phyloP scores from a whole-genome alignment of 805 yeast species.

The Candida silvicultrix region DNA sequence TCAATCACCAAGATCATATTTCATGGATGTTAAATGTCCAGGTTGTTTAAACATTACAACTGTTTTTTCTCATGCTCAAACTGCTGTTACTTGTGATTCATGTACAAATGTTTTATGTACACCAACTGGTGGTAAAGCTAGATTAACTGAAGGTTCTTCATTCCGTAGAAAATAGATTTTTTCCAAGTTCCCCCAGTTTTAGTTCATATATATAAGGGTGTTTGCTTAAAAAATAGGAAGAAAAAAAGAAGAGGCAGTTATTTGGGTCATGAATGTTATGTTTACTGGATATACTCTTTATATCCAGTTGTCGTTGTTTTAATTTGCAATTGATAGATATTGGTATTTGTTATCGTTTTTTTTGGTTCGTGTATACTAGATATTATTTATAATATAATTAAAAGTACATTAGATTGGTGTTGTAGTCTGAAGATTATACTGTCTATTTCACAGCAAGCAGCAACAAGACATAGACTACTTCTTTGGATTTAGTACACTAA shows the following conservation, averaged over 20 bases:
- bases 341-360: not conserved
- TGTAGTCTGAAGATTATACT: no score
- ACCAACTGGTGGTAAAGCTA: slow-evolving; percentile 99
- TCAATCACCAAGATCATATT: slow-evolving; percentile 96
- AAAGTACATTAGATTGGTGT: no score
- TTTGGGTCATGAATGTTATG: not conserved
- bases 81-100: slow-evolving; percentile 98
- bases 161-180: slow-evolving; percentile 91
- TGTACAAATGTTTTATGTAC: slow-evolving; percentile 98
- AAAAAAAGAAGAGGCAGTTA: not conserved
- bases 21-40: slow-evolving; percentile 99
- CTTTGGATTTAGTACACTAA: no score
- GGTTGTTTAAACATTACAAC: slow-evolving; percentile 99
- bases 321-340: not conserved
- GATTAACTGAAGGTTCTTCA: slow-evolving; percentile 98
- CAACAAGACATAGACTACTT: no score
- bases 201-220: no score
- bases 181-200: no score
- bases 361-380: not conserved
- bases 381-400: no score
- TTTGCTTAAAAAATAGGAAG: not conserved
- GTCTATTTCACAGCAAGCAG: no score
- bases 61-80: slow-evolving; percentile 99
- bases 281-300: no score
- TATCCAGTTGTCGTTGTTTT: not conserved